Percentiles rank a stretch among this genome's conserved stretches.
Evolutionary conservation across 148 eudicot genomes (phyloP).

Genomic region (Persicaria maculosa): DNA sequence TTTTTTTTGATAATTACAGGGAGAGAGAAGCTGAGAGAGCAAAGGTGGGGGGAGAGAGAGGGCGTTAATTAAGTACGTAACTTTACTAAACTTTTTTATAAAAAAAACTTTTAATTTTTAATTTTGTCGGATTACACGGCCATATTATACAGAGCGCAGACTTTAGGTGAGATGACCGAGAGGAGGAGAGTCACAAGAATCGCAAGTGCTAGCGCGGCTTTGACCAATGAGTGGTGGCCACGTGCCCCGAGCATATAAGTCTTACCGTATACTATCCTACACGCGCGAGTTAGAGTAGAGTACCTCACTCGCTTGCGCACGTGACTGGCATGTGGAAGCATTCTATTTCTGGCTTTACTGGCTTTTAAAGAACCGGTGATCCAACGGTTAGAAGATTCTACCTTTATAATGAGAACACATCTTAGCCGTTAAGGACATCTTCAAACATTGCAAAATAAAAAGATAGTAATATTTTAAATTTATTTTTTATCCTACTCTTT

Average conservation of each 20-base stretch:
- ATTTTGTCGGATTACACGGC: background rate
- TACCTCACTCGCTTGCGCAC: constrained; percentile 10
- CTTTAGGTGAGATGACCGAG: constrained; percentile 13
- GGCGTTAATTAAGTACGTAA: constrained; percentile 4
- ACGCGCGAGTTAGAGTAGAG: constrained; percentile 3
- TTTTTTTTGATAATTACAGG: constrained; percentile 21
- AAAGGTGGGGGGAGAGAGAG: background rate
- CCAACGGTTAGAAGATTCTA: background rate
- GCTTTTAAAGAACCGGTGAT: background rate
- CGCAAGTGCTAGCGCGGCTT: constrained; percentile 7
- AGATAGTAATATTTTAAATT: no score
- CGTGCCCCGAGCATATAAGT: background rate
- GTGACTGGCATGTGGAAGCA: constrained; percentile 4
- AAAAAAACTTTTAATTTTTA: background rate
- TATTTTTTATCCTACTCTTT: no score
- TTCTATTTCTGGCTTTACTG: background rate
- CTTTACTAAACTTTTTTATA: background rate
- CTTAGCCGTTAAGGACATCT: no score
- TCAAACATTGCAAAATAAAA: no score
- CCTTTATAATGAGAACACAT: no score
- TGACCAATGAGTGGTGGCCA: constrained; percentile 15
- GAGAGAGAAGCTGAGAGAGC: background rate
- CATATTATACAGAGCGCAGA: constrained; percentile 7
- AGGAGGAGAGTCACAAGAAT: constrained; percentile 15
- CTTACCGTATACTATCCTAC: constrained; percentile 7